A percentile compares a stretch with the other conserved stretches of the same genome.
Conservation (phyloP, 352 stramenopile species). For the Phytophthora meadii region DNA sequence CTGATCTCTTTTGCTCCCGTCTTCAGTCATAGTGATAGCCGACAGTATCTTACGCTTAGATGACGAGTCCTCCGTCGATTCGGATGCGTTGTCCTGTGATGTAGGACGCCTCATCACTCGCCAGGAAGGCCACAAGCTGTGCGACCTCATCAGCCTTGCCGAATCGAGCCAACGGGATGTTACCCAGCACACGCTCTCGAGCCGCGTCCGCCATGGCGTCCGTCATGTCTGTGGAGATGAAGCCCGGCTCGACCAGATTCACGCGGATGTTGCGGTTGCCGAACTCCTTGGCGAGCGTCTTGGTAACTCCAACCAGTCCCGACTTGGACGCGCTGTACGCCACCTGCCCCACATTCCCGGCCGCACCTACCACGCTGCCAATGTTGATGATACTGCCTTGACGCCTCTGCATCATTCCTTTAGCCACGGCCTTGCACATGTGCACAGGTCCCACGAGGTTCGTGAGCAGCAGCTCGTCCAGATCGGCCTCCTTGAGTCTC, state of each 20-base stretch:
- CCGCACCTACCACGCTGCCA: slow-evolving; percentile 80
- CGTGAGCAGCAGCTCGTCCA: slow-evolving; percentile 74
- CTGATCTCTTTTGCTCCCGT: slow-evolving; percentile 26
- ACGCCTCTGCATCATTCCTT: slow-evolving; percentile 81
- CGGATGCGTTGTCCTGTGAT: slow-evolving; percentile 88
- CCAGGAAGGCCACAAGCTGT: slow-evolving; percentile 82
- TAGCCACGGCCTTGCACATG: slow-evolving; percentile 77
- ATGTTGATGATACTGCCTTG: slow-evolving; percentile 83
- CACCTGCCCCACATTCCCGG: slow-evolving; percentile 79
- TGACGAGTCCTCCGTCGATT: slow-evolving; percentile 78
- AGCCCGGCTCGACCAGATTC: slow-evolving; percentile 89
- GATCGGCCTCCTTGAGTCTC: slow-evolving; percentile 61
- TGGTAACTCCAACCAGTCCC: slow-evolving; percentile 76
- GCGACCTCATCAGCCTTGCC: slow-evolving; percentile 77
- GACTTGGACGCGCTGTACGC: slow-evolving; percentile 88
- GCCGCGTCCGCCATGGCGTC: slow-evolving; percentile 57
- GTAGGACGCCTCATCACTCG: slow-evolving; percentile 78
- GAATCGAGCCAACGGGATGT: slow-evolving; percentile 68
- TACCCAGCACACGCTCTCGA: slow-evolving; percentile 52
- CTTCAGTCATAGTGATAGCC: slow-evolving; percentile 24
- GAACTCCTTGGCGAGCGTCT: slow-evolving; percentile 86
- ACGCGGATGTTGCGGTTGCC: slow-evolving; percentile 86
- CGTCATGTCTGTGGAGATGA: slow-evolving; percentile 88
- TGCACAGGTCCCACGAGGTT: slow-evolving; percentile 82
- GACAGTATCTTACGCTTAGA: slow-evolving; percentile 14